Conservation (phyloP, 2,329 filamentous ascomycete genomes). For the Aspergillus thermomutatus region DNA sequence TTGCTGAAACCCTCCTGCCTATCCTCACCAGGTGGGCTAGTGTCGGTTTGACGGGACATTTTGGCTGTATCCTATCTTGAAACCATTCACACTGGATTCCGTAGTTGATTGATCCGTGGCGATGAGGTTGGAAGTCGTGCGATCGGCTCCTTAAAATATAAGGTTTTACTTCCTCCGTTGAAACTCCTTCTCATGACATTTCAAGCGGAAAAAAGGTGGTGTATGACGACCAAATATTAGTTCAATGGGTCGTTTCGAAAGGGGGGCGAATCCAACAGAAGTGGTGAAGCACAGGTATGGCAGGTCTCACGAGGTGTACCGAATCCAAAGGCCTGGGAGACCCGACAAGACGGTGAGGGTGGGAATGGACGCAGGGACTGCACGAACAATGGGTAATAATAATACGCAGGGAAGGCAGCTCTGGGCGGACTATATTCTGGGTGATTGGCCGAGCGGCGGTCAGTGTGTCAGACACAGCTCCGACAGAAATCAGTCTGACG, state of each 20-base stretch:
- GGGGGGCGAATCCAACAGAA: not conserved
- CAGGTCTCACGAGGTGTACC: slow-evolving; percentile 18
- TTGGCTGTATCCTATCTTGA: not conserved
- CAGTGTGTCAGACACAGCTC: slow-evolving; percentile 1
- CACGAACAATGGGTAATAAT: slow-evolving; percentile 6
- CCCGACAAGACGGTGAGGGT: slow-evolving; percentile 19
- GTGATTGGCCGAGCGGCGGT: slow-evolving; percentile 21
- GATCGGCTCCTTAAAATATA: not conserved
- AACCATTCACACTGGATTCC: not conserved
- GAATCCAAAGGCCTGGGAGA: slow-evolving; percentile 24
- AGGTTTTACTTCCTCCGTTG: not conserved
- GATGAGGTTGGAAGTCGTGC: not conserved
- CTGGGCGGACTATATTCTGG: slow-evolving; percentile 1
- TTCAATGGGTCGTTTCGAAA: not conserved
- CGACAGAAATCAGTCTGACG: not conserved
- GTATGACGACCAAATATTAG: not conserved
- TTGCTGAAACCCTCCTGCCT: slow-evolving; percentile 36
- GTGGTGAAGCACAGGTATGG: not conserved
- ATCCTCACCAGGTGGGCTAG: slow-evolving; percentile 17
- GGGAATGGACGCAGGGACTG: slow-evolving; percentile 12
- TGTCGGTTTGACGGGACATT: slow-evolving; percentile 23
- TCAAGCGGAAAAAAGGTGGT: not conserved
- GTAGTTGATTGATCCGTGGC: not conserved
- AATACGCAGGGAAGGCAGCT: slow-evolving; percentile 7
- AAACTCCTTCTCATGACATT: not conserved